Base-by-base conservation (phyloP, 140 eudicot species). In the Eryngium alpinum region DNA sequence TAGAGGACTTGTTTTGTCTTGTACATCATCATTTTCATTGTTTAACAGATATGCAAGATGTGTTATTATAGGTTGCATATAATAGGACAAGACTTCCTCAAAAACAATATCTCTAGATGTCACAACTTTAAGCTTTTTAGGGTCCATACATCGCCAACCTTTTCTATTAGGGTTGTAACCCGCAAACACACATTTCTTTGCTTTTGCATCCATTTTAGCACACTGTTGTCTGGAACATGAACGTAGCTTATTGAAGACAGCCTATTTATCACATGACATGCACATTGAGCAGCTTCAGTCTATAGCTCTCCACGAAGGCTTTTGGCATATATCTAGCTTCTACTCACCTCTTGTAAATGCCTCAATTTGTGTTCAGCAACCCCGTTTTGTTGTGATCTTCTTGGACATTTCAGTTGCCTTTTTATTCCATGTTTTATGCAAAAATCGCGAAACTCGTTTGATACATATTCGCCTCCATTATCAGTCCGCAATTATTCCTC, bases 391-490 rank as follows among this genome's bases (percentile, higher is more conserved):
- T 83, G 79, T 11, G 86, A 77, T 11, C 79, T 83, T 77, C 38
- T 17, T 3, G 79, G 72, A 77, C 79, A 83, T 5, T 78, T 66
- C 5, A 83, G 33, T 18, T 83, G 82, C 17, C 46, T 51, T 3
- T 18, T 33, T 32, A 65, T 51, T 49, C 59, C 43, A 51, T 28
- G 34, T 3, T 16, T 21, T 52, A n/a, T 32, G 10, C 56, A 62
- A 57, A 9, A 66, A 5, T 67, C 0, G 9, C 44, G 15, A 70
- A 83, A 83, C 17, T 83, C 86, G 11, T 31, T 25, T 6, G 78
- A 83, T 7, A 32, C 25, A 27, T 77, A 83, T 51, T 83, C 86
- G n/a, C 86, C 83, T 17, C 83, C 86, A 33, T 79, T 83, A 13
- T 83, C 51, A 3, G 67, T 57, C 0, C 80, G 69, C 31, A 83